phyloP scores from a whole-genome alignment of 1,284 basidiomycete species.

The Omphalotus olearius region DNA sequence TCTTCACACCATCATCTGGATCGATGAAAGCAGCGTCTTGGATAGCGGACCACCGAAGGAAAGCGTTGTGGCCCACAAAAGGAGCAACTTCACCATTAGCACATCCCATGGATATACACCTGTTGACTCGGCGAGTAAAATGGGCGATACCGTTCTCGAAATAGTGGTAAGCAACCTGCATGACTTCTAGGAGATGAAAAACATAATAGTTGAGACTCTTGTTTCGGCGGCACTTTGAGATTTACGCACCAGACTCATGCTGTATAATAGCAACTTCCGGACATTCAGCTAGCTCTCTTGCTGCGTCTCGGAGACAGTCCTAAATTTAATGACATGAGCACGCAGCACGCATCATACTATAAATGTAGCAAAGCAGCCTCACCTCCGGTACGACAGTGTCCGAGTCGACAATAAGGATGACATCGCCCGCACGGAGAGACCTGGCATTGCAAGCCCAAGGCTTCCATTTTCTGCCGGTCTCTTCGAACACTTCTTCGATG shows the following conservation, averaged over 20 bases:
- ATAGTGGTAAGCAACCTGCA: slow-evolving; percentile 79
- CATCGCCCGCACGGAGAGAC: slow-evolving; percentile 54
- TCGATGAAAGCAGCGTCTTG: slow-evolving; percentile 79
- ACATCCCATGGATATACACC: slow-evolving; percentile 41
- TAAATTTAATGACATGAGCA: slow-evolving; percentile 19
- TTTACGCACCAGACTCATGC: slow-evolving; percentile 63
- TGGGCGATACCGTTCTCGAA: slow-evolving; percentile 83
- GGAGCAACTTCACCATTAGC: slow-evolving; percentile 74
- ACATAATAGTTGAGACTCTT: neutral
- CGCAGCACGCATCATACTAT: neutral
- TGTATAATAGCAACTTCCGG: slow-evolving; percentile 83
- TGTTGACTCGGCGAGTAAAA: slow-evolving; percentile 69
- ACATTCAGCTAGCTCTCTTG: slow-evolving; percentile 71
- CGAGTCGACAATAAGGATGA: slow-evolving; percentile 73
- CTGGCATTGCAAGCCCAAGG: slow-evolving; percentile 66
- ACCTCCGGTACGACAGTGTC: slow-evolving; percentile 83
- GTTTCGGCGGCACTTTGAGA: neutral
- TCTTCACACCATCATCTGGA: slow-evolving; percentile 55
- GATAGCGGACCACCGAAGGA: slow-evolving; percentile 80
- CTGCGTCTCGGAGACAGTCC: slow-evolving; percentile 84
- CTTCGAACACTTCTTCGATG: slow-evolving; percentile 62
- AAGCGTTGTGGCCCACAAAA: slow-evolving; percentile 88
- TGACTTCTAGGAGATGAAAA: slow-evolving; percentile 49
- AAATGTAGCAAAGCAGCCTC: neutral
- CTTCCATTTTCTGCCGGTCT: slow-evolving; percentile 46